Base-by-base conservation (phyloP, 2,329 filamentous ascomycete species). In the Cladobotryum mycophilum region DNA sequence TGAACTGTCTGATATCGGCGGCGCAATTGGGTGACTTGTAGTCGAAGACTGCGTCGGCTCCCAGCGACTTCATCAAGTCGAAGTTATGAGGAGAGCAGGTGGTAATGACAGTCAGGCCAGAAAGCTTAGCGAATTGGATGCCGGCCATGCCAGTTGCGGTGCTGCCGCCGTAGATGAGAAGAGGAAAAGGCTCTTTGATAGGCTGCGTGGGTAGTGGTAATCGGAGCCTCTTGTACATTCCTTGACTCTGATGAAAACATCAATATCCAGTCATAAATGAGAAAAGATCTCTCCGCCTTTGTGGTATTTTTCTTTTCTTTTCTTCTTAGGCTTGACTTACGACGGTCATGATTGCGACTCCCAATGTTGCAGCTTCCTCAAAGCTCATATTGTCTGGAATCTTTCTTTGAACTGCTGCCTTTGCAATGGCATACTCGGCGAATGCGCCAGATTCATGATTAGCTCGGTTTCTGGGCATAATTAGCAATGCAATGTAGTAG, bases 121-220 rank as follows among this genome's bases (percentile, higher is more conserved):
- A 70, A n/a, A 66, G 59, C 55, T 69, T 70, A 48, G 70, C 70
- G 54, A 61, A 70, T 57, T 75, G 72, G 55, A 76, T 71, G 5
- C 64, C 73, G 48, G 79, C 74, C 41, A 80, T 75, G 61, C 74
- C 76, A 0, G 79, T 80, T 2, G 78, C 79, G 9, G 75, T 82
- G 62, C 76, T 76, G 14, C 70, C 72, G 40, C 72, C 74, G 48
- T 76, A 74, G 53, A 75, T 72, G 18, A 76, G 56, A 38, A 76
- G 57, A 0, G 71, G 64, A 40, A 67, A 59, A 37, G 67, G 60
- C 9, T 69, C 64, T n/a, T 65, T 62, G 30, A 61, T 48, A 5
- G 72, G 66, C 8, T 60, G 49, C 17, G 58, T 65, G 1, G 81
- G 81, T 3, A 80, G 62, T 0, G 73, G 68, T 0, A 79, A 67